Conservation (phyloP, 495 filamentous ascomycete species). For the Penicillium lagena region DNA sequence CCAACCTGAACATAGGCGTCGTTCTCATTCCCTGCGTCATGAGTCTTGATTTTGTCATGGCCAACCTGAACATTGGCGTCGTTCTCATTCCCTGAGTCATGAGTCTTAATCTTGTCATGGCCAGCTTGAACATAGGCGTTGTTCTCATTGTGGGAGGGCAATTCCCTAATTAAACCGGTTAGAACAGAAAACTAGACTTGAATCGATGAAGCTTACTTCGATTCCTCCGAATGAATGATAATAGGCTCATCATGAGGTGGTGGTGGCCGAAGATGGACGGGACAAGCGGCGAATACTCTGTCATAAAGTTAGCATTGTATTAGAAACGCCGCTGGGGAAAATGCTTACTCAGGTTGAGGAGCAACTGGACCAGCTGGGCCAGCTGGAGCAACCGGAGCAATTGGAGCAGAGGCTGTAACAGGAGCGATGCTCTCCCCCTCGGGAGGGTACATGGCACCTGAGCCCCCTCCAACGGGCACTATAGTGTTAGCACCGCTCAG, state of each 20-base stretch:
- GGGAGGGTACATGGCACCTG: not conserved
- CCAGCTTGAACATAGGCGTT: not conserved
- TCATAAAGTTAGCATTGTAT: no score
- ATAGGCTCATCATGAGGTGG: not conserved
- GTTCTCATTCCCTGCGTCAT: not conserved
- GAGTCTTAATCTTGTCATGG: not conserved
- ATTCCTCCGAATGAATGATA: not conserved
- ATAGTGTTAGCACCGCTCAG: slow-evolving; percentile 10
- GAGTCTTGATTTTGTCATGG: not conserved
- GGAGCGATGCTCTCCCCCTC: not conserved
- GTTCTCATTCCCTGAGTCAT: not conserved
- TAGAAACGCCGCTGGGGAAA: no score
- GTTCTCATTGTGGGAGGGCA: not conserved
- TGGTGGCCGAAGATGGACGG: not conserved
- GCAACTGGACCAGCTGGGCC: no score
- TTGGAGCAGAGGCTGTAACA: not conserved
- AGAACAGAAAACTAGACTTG: not conserved
- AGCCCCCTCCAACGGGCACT: not conserved
- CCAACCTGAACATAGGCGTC: not conserved
- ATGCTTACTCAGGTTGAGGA: no score
- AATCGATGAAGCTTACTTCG: not conserved
- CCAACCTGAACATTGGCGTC: not conserved
- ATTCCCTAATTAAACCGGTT: not conserved
- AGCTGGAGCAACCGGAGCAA: no score
- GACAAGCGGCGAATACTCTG: no score